These are phyloP conservation scores for Fraxinus velutina DNA, from an alignment of 305 asterid genomes.

Conservation along the genomic window DNA sequence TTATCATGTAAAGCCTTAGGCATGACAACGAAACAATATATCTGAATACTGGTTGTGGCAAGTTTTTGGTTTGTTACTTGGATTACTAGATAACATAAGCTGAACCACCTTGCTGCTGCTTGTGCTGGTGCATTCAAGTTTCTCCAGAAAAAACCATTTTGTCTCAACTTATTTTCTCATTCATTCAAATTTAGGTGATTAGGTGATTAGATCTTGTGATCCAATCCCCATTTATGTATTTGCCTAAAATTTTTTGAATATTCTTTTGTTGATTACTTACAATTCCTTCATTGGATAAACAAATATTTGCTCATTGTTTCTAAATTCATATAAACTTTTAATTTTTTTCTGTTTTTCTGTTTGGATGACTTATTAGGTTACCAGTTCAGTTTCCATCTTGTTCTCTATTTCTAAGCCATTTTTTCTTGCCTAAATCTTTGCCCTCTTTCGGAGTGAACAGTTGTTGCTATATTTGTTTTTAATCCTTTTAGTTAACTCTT, in stretches of 20 bases:
- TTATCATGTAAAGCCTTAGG: not conserved
- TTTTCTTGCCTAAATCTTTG: not conserved
- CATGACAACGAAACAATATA: not conserved
- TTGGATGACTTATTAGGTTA: not conserved
- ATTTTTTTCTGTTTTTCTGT: not conserved
- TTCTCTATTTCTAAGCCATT: not conserved
- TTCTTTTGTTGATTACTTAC: not conserved
- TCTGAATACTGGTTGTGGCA: not conserved
- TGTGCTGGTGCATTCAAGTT: not conserved
- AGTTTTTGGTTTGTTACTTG: not conserved
- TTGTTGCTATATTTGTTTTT: not conserved
- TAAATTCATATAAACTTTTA: not conserved
- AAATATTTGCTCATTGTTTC: not conserved
- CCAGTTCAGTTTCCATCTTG: not conserved
- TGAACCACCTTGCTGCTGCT: constrained; percentile 7
- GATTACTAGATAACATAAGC: not conserved
- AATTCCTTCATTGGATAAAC: not conserved
- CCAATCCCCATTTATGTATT: constrained; percentile 1
- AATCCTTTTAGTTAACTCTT: not conserved
- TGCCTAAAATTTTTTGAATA: not conserved
- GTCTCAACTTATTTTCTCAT: not conserved
- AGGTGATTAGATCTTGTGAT: not conserved
- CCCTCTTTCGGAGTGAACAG: not conserved
- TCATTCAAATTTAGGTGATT: not conserved
- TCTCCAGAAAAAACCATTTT: not conserved